Evolutionary conservation across 306 rosid species (phyloP).

Genomic region (Hylodesmum podocarpum): DNA sequence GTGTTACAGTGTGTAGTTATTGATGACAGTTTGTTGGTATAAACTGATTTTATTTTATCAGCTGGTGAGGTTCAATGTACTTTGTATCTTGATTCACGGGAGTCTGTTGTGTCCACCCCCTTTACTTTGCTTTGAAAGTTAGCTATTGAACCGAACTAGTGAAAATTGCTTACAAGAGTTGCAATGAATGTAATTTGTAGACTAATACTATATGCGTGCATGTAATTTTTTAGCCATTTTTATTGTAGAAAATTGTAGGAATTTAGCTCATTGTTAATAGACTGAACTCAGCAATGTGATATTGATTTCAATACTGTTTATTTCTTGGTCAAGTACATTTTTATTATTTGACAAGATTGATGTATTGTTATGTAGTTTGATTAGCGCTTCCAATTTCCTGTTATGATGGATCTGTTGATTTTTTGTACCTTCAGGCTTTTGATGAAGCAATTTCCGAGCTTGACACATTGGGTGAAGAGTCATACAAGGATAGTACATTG

Average conservation of each 20-base stretch:
- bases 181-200: not conserved
- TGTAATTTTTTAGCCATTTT: not conserved
- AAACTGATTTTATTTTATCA: not conserved
- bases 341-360: not conserved
- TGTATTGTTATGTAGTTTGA: not conserved
- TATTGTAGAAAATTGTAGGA: not conserved
- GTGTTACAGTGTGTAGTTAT: not conserved
- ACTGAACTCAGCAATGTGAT: not conserved
- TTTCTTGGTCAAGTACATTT: not conserved
- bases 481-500: slow-evolving; percentile 96
- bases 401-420: not conserved
- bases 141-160: not conserved
- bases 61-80: not conserved
- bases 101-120: too few species aligned
- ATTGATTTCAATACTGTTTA: not conserved
- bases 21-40: not conserved
- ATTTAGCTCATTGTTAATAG: not conserved
- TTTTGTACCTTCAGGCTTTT: slow-evolving; percentile 53
- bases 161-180: not conserved
- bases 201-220: not conserved
- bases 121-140: not conserved
- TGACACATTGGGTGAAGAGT: slow-evolving; percentile 92
- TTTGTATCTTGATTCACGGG: not conserved
- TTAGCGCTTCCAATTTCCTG: not conserved
- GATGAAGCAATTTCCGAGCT: slow-evolving; percentile 95